Evolutionary conservation across 163 green algal genomes (phyloP), one percentile per base, ranked within the genome.

Genomic region (Scenedesmus sp.): DNA sequence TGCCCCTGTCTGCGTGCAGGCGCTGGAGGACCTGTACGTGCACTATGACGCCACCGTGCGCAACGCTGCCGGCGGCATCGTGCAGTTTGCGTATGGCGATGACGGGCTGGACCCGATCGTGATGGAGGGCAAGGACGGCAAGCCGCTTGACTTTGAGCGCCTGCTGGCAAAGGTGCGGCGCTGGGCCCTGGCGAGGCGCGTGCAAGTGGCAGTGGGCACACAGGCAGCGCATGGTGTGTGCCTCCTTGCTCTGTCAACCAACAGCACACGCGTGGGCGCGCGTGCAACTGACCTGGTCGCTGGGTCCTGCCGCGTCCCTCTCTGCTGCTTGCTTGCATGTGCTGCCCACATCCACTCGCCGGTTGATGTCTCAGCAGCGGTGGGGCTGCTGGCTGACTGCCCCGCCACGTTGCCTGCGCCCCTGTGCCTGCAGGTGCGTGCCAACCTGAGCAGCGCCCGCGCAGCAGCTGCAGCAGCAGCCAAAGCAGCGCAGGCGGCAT

Each of bases 21-120:
- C 98, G 1, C 93, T 99, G 90, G 98, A 99, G 95, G 98, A 99
- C 93, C 94, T 99, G 76, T 98, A 97, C 91, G 95, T 94, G 15
- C 95, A 98, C 87, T 99, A 99, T 89, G 98, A 99, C 91, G 92
- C 91, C 88, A 99, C 97, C 22, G 98, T 99, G 89, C 95, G 98
- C 65, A 98, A 99, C 88, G 94, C 95, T 12, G 96, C 95, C 9
- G 93, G 93, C 24, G 95, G 94, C 83, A 98, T 99, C 70, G 96
- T 99, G 81, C 94, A 96, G 93, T 94, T 99, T n/a, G 78, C 81
- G 37, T 99, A 99, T 83, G 97, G 97, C 5, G 97, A 99, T 89
- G 97, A 99, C 88, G 95, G 96, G 56, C 94, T 99, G 93, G 97
- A 99, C 92, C 97, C 97, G 0, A 94, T 98, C 40, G 83, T 91